phyloP scores from a whole-genome alignment of 805 yeast species.

The Kregervanrija delftensis region DNA sequence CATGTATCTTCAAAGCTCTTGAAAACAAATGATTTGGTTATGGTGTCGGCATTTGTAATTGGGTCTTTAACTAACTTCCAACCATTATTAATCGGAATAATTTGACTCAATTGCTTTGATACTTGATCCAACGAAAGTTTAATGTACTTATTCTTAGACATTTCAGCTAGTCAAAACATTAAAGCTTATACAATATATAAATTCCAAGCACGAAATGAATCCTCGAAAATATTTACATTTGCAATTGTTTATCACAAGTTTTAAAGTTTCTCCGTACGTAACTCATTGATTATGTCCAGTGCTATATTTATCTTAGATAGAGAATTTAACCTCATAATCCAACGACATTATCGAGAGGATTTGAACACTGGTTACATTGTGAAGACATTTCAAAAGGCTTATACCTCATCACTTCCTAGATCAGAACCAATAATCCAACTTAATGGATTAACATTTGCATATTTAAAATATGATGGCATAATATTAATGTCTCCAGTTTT shows the following conservation, averaged over 20 bases:
- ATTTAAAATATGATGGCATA: constrained; percentile 40
- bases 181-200: background rate
- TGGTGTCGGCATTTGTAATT: constrained; percentile 24
- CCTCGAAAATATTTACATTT: background rate
- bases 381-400: constrained; percentile 24
- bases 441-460: constrained; percentile 50
- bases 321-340: constrained; percentile 22
- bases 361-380: constrained; percentile 18
- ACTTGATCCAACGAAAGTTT: constrained; percentile 23
- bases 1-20: constrained; percentile 56
- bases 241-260: background rate
- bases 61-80: constrained; percentile 19
- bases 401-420: constrained; percentile 5
- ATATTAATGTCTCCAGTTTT: constrained; percentile 35
- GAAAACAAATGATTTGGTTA: background rate
- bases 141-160: constrained; percentile 25
- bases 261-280: background rate
- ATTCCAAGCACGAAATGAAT: too few species aligned
- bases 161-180: constrained; percentile 1
- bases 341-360: constrained; percentile 30
- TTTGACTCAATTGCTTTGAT: constrained; percentile 8
- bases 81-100: background rate
- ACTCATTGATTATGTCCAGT: constrained; percentile 22
- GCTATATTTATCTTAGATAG: constrained; percentile 30
- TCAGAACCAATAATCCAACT: constrained; percentile 27